A percentile compares a stretch with the other conserved stretches of the same genome.
phyloP scores from a whole-genome alignment of 179 eudicot genomes.

The Camellia oleifera region DNA sequence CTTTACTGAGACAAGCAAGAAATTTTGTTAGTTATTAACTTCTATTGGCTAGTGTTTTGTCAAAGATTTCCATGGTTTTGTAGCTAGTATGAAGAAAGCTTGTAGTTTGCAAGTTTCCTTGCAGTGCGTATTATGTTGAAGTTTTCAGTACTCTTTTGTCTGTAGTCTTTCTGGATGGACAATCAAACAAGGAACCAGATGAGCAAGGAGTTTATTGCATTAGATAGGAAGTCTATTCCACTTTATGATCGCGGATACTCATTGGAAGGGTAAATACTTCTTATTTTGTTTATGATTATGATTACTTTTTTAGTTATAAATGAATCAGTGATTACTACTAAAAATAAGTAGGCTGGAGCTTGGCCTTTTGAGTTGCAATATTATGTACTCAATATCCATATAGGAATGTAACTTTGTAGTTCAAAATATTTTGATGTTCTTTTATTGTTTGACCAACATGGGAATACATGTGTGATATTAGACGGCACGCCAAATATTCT shows the following conservation, averaged over 20 bases:
- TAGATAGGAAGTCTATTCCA: conserved; percentile 75
- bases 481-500: background rate
- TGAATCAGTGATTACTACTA: too few species aligned
- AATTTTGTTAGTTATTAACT: conserved; percentile 1
- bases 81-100: background rate
- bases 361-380: background rate
- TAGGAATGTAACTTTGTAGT: background rate
- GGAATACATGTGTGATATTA: background rate
- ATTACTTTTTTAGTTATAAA: background rate
- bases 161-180: conserved; percentile 95
- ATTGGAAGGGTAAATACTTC: conserved; percentile 57
- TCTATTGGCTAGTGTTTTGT: background rate
- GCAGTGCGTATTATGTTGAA: conserved; percentile 4
- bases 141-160: background rate
- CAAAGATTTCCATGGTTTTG: background rate
- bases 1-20: background rate
- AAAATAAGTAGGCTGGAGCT: background rate
- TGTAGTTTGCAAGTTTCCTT: background rate
- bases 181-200: conserved; percentile 46
- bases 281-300: conserved; percentile 7
- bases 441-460: background rate
- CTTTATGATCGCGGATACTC: conserved; percentile 91
- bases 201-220: conserved; percentile 34
- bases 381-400: background rate
- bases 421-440: background rate